Conservation (phyloP, 2,329 filamentous ascomycete genomes). For the Aspergillus hiratsukae region DNA sequence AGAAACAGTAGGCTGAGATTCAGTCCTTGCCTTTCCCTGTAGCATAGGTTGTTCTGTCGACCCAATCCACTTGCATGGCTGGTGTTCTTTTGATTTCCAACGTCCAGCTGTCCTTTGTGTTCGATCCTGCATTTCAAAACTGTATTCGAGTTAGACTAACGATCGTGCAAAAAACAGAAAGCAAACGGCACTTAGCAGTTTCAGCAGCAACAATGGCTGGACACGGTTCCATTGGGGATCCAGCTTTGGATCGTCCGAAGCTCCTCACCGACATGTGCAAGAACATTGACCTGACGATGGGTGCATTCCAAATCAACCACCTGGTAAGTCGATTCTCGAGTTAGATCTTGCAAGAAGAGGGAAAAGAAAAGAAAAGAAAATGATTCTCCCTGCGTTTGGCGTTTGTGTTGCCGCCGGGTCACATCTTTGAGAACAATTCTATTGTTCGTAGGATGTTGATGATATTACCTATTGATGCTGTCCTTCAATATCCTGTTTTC, state of each 20-base stretch:
- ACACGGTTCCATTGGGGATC: constrained; percentile 9
- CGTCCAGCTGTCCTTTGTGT: neutral
- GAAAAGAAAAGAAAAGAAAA: too few relatives aligned
- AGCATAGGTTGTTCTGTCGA: neutral
- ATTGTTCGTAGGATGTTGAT: neutral
- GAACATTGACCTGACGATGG: constrained; percentile 22
- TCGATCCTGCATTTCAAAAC: neutral
- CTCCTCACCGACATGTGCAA: constrained; percentile 18
- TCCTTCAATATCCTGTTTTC: neutral
- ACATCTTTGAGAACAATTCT: neutral
- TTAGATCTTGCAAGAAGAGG: neutral
- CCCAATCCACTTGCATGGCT: neutral
- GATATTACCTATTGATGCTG: neutral
- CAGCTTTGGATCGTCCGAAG: constrained; percentile 17
- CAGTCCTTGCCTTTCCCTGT: neutral
- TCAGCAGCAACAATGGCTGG: constrained; percentile 3
- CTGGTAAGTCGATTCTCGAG: constrained; percentile 17
- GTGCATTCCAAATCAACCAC: constrained; percentile 19
- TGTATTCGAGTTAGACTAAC: neutral
- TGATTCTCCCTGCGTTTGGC: neutral
- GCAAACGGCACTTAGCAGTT: neutral
- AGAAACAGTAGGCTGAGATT: neutral
- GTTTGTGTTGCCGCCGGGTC: neutral
- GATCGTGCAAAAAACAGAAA: neutral
- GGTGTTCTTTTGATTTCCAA: neutral